Evolutionary conservation across 2,329 filamentous ascomycete species (phyloP), one percentile per base, ranked within the genome.

Genomic region (Cladosporium oxysporum): DNA sequence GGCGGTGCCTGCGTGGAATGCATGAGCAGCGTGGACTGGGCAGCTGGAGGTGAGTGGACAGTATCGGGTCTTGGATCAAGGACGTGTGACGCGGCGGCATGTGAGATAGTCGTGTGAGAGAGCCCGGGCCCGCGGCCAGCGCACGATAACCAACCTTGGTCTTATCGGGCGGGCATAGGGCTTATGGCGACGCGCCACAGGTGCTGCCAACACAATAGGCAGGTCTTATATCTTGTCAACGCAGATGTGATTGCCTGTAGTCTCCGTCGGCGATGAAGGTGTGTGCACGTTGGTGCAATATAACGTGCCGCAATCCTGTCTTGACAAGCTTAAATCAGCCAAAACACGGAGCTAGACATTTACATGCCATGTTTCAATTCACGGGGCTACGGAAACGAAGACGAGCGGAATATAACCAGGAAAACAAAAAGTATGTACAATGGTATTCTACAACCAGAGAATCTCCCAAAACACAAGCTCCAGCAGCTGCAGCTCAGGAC

Each of bases 361-460:
- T 47, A 12, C 41, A 21, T n/a, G 18, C 37, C 2, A 47, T 23
- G 21, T 21, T 21, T 3, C 4, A 10, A 21, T 21, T 47, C n/a
- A 47, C 41, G 8, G n/a, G 0, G 1, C n/a, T 21, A 21, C n/a
- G 41, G 10, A 21, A 21, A 47, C n/a, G n/a, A 47, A 21, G 8
- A 47, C n/a, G n/a, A 11, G 41, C 41, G 2, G 10, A 23, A 21
- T 2, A 11, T 3, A 47, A 21, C 41, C n/a, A 47, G n/a, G n/a
- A 44, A 47, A 47, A 26, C 23, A 26, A 21, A 47, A 47, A 35
- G 49, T 62, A 62, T 62, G 33, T 62, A 62, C 60, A 62, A n/a
- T 55, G 61, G 26, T 63, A 63, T 47, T 63, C 61, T 63, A 63
- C 61, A 63, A 33, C 31, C 61, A 33, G 50, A 57, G 31, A 18